Evolutionary conservation across 1,284 basidiomycete species (phyloP).

Genomic region (Thecaphora frezii): DNA sequence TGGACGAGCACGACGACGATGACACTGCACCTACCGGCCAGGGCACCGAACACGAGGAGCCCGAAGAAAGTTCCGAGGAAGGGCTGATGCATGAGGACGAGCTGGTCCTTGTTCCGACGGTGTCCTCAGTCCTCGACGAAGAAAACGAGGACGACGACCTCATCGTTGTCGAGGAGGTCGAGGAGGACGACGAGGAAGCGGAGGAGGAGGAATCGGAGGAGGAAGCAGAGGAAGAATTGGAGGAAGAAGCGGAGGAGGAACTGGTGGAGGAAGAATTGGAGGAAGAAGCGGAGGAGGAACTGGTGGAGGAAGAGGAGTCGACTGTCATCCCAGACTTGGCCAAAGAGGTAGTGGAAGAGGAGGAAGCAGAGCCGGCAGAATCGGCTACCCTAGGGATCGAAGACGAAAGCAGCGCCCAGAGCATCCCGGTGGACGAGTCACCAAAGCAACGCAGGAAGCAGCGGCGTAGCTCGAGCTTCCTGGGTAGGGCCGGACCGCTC

Average conservation of each 20-base stretch:
- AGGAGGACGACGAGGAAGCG: constrained; percentile 6
- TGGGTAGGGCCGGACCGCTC: constrained; percentile 36
- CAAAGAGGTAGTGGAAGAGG: background rate
- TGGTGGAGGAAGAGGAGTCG: too few species aligned
- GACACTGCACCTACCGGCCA: constrained; percentile 11
- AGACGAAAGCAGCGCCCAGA: constrained; percentile 5
- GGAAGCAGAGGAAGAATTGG: too few species aligned
- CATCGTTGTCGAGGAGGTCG: constrained; percentile 27
- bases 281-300: too few species aligned
- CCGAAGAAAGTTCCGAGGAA: background rate
- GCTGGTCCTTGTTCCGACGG: background rate
- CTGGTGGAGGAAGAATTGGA: too few species aligned
- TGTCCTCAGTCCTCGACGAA: background rate
- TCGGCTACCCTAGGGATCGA: too few species aligned
- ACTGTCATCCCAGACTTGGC: background rate
- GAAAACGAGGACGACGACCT: constrained; percentile 16
- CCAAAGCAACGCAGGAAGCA: constrained; percentile 22
- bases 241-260: too few species aligned
- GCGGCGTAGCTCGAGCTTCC: constrained; percentile 40
- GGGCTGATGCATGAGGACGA: constrained; percentile 1
- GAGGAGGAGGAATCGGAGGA: constrained; percentile 5
- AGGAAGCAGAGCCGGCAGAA: too few species aligned
- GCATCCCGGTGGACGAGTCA: constrained; percentile 4
- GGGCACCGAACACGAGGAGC: constrained; percentile 9
- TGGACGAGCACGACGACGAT: constrained; percentile 28